Base-by-base conservation (phyloP, 495 filamentous ascomycete species). In the Xylaria scruposa region DNA sequence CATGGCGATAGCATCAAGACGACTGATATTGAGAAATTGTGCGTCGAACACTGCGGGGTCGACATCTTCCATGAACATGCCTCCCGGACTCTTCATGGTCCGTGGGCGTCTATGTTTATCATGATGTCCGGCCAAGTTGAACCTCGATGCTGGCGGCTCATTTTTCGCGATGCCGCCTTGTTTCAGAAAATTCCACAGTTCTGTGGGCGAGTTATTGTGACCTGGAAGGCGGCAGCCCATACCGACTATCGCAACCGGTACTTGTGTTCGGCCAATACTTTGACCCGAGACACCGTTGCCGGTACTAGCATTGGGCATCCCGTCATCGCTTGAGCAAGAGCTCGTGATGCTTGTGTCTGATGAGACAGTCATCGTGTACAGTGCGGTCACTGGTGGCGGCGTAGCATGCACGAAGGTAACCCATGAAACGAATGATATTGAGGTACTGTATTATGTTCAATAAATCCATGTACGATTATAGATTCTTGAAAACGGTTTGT, bases 21-120 rank as follows among this genome's bases (percentile, higher is more conserved):
- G 74, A 86, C 89, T 46, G 87, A 97, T 91, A 73, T 92, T 92
- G 85, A 95, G 96, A 80, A 97, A 97, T 0, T 87, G 84, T 31
- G 92, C 90, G 70, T 97, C 93, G 71, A 95, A 95, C 5, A 90
- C 83, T 10, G 88, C 88, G 0, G 92, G 89, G 73, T 95, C 71
- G 9, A 78, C 74, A 1, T 78, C 51, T 4, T 82, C 59, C 19
- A 83, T 77, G 58, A 82, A 74, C 69, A 74, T 74, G 8, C 42
- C 67, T 9, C 74, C 72, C 0, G 65, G 72, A 7, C 54, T 51
- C 21, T 51, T 51, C 49, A 51, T 51, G 24, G 49, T 51, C n/a
- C 49, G n/a, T n/a, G 49, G 49, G 9, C 49, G 49, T 24, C 49
- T 51, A 24, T 51, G n/a, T 24, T 51, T 51, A 24, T 51, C 49